These are phyloP conservation scores for Coniochaeta pulveracea DNA, from an alignment of 2,329 filamentous ascomycete genomes.

Conservation along the genomic window DNA sequence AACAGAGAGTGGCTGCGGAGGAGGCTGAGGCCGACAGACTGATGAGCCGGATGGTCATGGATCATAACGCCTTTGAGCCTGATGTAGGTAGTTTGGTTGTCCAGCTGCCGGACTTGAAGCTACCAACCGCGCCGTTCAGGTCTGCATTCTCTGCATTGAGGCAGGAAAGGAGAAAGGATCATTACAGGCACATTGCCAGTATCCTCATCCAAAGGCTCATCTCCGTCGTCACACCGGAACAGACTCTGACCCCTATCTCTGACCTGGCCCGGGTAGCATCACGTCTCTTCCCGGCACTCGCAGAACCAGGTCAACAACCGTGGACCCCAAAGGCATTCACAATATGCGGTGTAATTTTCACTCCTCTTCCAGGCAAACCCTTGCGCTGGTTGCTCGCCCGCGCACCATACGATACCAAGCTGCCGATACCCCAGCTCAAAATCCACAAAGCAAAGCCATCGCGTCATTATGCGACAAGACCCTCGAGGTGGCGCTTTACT, in stretches of 20 bases:
- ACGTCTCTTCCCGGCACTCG: constrained; percentile 36
- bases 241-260: constrained; percentile 26
- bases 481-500: constrained; percentile 14
- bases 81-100: constrained; percentile 35
- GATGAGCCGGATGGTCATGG: constrained; percentile 36
- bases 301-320: constrained; percentile 8
- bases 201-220: constrained; percentile 36
- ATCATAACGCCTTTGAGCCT: constrained; percentile 32
- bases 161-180: constrained; percentile 17
- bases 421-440: constrained; percentile 18
- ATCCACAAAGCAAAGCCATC: constrained; percentile 10
- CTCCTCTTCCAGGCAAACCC: constrained; percentile 19
- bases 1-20: constrained; percentile 27
- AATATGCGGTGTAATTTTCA: constrained; percentile 34
- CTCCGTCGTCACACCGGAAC: constrained; percentile 37
- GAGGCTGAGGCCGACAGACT: constrained; percentile 43
- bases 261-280: constrained; percentile 33
- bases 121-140: constrained; percentile 10
- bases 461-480: constrained; percentile 6
- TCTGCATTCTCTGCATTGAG: constrained; percentile 11
- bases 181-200: constrained; percentile 31
- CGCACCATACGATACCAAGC: constrained; percentile 29
- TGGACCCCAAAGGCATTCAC: constrained; percentile 24
- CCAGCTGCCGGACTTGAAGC: constrained; percentile 27
- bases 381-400: constrained; percentile 33